Conservation (phyloP, 345 rosid species). For the Citrus cavaleriei region DNA sequence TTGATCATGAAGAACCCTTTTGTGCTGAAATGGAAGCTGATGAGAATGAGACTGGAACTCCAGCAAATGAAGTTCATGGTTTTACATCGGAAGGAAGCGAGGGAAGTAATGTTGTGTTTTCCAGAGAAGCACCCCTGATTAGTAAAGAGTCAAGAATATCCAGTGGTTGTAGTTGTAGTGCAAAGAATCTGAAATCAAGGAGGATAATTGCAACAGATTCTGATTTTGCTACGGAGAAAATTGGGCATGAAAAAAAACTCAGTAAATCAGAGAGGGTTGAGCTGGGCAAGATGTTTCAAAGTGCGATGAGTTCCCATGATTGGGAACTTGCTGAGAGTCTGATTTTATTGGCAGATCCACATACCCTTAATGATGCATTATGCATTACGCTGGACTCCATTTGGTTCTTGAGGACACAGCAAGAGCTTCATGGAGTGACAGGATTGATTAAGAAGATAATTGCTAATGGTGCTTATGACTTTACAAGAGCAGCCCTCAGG, state of each 20-base stretch:
- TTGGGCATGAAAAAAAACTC: constrained; percentile 57
- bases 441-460: constrained; percentile 69
- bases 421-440: constrained; percentile 63
- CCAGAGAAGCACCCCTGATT: constrained; percentile 57
- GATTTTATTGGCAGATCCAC: constrained; percentile 69
- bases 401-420: constrained; percentile 82
- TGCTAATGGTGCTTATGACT: constrained; percentile 86
- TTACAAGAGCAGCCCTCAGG: constrained; percentile 92
- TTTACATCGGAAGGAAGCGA: constrained; percentile 39
- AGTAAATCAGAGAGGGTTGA: constrained; percentile 74
- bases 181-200: constrained; percentile 43
- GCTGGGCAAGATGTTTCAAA: constrained; percentile 70
- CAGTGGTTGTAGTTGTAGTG: constrained; percentile 40
- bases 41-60: constrained; percentile 34
- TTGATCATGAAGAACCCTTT: constrained; percentile 36
- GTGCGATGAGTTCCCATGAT: constrained; percentile 76
- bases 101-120: constrained; percentile 56
- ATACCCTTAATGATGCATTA: constrained; percentile 79
- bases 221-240: constrained; percentile 42
- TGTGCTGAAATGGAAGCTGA: constrained; percentile 46
- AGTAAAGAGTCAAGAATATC: constrained; percentile 38
- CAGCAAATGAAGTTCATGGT: constrained; percentile 27
- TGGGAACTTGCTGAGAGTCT: constrained; percentile 86
- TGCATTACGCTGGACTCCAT: constrained; percentile 85
- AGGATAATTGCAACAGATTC: constrained; percentile 22